phyloP scores from a whole-genome alignment of 2,329 filamentous ascomycete genomes.

The Trichoderma hamatum region DNA sequence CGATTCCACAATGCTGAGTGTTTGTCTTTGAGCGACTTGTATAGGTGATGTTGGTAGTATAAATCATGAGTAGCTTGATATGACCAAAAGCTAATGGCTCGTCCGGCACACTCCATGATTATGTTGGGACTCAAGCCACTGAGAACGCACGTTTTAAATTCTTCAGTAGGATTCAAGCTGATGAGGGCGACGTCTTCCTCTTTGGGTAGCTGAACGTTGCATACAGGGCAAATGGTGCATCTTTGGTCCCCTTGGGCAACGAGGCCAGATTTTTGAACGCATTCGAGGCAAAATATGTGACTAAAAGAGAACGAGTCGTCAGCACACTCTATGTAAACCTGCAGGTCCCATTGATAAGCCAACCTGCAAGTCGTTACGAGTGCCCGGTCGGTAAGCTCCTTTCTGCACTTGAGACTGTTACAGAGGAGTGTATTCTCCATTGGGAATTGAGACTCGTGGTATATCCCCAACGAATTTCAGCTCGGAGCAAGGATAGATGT shows the following conservation, averaged over 20 bases:
- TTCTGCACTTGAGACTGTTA: constrained; percentile 77
- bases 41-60: constrained; percentile 74
- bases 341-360: neutral
- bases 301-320: constrained; percentile 46
- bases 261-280: constrained; percentile 68
- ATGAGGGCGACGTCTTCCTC: constrained; percentile 75
- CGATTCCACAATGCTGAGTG: constrained; percentile 65
- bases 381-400: constrained; percentile 68
- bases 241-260: constrained; percentile 42
- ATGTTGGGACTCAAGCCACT: constrained; percentile 78
- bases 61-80: constrained; percentile 87
- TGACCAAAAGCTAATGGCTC: constrained; percentile 80
- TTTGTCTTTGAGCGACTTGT: constrained; percentile 72
- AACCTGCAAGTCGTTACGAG: constrained; percentile 90
- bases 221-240: constrained; percentile 72
- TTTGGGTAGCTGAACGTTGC: constrained; percentile 66
- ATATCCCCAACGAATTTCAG: neutral
- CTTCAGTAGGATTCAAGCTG: constrained; percentile 76
- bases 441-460: neutral
- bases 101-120: constrained; percentile 84
- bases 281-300: constrained; percentile 83
- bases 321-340: neutral
- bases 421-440: constrained; percentile 81
- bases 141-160: constrained; percentile 85
- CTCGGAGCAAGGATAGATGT: neutral